A percentile compares a stretch with the other conserved stretches of the same genome.
Conservation (phyloP, 768 basidiomycete species). For the Scleroderma bovista region DNA sequence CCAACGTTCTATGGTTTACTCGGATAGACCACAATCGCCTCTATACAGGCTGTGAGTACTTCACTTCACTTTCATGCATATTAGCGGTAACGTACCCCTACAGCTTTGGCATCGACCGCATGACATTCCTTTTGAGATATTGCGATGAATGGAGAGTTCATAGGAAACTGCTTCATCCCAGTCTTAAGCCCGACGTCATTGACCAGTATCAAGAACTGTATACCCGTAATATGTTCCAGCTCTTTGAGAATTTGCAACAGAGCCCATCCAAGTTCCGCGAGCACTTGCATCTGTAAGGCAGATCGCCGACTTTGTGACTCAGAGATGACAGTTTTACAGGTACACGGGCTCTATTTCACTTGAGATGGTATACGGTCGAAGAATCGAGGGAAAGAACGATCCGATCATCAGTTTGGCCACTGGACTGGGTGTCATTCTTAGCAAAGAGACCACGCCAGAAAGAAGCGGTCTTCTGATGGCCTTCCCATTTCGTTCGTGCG, state of each 20-base stretch:
- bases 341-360: background rate
- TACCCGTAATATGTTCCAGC: background rate
- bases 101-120: slow-evolving; percentile 8
- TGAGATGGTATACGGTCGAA: slow-evolving; percentile 3
- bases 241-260: background rate
- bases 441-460: background rate
- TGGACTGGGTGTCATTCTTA: background rate
- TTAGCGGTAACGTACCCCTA: too few species aligned
- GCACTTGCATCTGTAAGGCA: slow-evolving; percentile 2
- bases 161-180: slow-evolving; percentile 10
- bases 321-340: background rate
- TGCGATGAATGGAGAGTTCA: slow-evolving; percentile 13
- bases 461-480: background rate
- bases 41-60: background rate
- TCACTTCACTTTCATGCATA: too few species aligned
- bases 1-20: background rate
- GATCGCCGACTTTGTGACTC: background rate
- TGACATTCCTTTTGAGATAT: slow-evolving; percentile 6
- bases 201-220: slow-evolving; percentile 5
- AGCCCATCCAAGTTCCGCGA: background rate
- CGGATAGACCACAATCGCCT: background rate
- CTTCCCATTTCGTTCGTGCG: slow-evolving; percentile 7
- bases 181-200: slow-evolving; percentile 3
- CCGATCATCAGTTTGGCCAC: slow-evolving; percentile 1
- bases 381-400: slow-evolving; percentile 3